Base-by-base conservation (phyloP, 2,329 filamentous ascomycete genomes). In the Stagonosporopsis cucurbitacearum region DNA sequence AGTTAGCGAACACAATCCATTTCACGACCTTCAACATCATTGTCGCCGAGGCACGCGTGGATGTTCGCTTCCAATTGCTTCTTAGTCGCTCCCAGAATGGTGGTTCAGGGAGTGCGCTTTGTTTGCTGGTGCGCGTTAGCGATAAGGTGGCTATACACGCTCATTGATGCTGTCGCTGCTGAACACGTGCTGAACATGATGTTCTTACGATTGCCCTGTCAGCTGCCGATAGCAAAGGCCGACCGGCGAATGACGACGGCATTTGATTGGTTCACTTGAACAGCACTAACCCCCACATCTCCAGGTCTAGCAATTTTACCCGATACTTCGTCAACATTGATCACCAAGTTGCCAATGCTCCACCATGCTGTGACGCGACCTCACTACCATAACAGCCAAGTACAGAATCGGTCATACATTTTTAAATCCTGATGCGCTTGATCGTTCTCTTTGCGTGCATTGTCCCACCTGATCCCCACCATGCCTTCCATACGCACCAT, bases 191-290 rank as follows among this genome's bases (percentile, higher is more conserved):
- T 30, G 28, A 30, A 9, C 9, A 11, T 8, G 28, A 3, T 30
- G 28, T 30, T 4, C 12, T 11, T 15, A 6, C 30, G 30, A 32
- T 15, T 7, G 33, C 32, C 2, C 26, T 40, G 46, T 6, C 26
- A 5, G 3, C 37, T 20, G 30, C 32, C 32, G 30, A 50, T 5
- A 28, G 33, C 48, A 50, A 50, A 50, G 1, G 19, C 48, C 48
- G 48, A 50, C 30, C 48, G 48, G 48, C 40, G 17, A 50, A 23
- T 37, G 32, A 37, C 20, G 17, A 43, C 17, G 17, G n/a, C 40
- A 20, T 9, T 8, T 43, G 26, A 13, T 4, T 17, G 23, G 20
- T 11, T 11, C 5, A 37, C 26, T 17, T 22, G 40, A 44, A 17
- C n/a, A 4, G 12, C 48, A 32, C 48, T 50, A 50, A 17, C 48